Base-by-base conservation (phyloP, 192 early-diverging fungal species). In the Mortierella hygrophila region DNA sequence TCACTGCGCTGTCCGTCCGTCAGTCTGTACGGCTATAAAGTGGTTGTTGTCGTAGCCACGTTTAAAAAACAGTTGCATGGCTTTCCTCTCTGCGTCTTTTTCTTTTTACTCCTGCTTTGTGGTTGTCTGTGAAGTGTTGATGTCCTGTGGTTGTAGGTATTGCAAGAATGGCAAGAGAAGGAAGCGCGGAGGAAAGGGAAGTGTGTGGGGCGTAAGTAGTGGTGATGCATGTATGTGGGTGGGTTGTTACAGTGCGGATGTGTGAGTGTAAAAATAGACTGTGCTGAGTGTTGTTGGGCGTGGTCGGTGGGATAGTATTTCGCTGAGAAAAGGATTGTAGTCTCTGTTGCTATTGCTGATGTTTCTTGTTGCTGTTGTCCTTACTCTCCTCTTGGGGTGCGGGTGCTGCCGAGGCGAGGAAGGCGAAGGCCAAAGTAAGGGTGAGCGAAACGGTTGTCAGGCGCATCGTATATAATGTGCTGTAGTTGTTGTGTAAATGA, bases 351-450 rank as follows among this genome's bases (percentile, higher is more conserved):
- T 35, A 9, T 29, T 26, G 60, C 11, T 65, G 29, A 6, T 26
- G 55, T 57, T 57, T 57, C 0, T 26, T 26, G n/a, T 52, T 52
- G 49, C 3, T n/a, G n/a, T 10, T 57, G 55, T 10, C 26, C 76
- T 78, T 78, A 78, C 77, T 78, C 77, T 78, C 77, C 15, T 72
- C 15, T 11, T 47, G n/a, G 1, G 60, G 76, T 46, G 68, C 77
- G 2, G 77, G 77, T 55, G 77, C 77, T 46, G 77, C 77, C 15
- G 77, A 78, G 37, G 68, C 77, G 6, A 71, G 23, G 21, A 78
- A 49, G 32, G 69, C 38, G 29, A 78, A 71, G 10, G 52, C 69
- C 42, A 78, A n/a, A 8, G 69, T 26, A 11, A 78, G 32, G 37
- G 77, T 38, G 35, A 78, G 49, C 23, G 77, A 55, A 32, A 46